Percentiles rank a stretch among this genome's conserved stretches.
Evolutionary conservation across 768 basidiomycete genomes (phyloP).

Genomic region (Chalciporus piperatus): DNA sequence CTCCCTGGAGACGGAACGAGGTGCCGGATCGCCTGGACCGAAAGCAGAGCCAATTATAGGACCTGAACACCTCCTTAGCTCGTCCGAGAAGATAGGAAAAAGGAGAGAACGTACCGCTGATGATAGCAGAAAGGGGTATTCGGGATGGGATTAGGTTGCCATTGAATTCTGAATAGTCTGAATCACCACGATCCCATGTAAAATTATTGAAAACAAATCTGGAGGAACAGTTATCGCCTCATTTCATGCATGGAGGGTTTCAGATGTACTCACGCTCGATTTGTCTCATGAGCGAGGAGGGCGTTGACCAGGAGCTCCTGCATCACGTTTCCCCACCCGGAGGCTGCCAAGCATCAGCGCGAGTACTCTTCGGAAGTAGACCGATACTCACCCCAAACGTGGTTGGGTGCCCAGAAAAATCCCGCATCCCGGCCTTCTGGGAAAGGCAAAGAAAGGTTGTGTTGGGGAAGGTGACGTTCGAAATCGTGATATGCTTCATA

Average conservation of each 20-base stretch:
- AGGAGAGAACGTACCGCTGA: conserved; percentile 40
- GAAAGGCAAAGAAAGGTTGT: conserved; percentile 36
- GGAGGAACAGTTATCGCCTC: neutral
- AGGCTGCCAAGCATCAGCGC: conserved; percentile 28
- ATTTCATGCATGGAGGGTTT: neutral
- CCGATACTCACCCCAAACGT: conserved; percentile 37
- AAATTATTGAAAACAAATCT: conserved; percentile 61
- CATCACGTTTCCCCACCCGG: conserved; percentile 63
- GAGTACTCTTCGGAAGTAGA: neutral
- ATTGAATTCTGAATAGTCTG: conserved; percentile 45
- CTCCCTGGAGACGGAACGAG: conserved; percentile 44
- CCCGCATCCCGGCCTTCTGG: conserved; percentile 41
- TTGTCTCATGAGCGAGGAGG: conserved; percentile 44
- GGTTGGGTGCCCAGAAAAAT: conserved; percentile 50
- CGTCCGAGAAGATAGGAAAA: neutral
- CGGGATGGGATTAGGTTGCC: conserved; percentile 51
- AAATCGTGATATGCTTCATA: conserved; percentile 42
- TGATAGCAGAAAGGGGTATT: conserved; percentile 52
- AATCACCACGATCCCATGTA: conserved; percentile 46
- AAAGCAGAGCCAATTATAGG: conserved; percentile 45
- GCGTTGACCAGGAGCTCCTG: conserved; percentile 56
- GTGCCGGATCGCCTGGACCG: conserved; percentile 32
- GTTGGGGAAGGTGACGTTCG: conserved; percentile 47
- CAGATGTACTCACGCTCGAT: conserved; percentile 43
- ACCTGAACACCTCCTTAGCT: conserved; percentile 24